Evolutionary conservation across 1,284 basidiomycete genomes (phyloP), one percentile per base, ranked within the genome.

Genomic region (Xerocomus minutiporus): DNA sequence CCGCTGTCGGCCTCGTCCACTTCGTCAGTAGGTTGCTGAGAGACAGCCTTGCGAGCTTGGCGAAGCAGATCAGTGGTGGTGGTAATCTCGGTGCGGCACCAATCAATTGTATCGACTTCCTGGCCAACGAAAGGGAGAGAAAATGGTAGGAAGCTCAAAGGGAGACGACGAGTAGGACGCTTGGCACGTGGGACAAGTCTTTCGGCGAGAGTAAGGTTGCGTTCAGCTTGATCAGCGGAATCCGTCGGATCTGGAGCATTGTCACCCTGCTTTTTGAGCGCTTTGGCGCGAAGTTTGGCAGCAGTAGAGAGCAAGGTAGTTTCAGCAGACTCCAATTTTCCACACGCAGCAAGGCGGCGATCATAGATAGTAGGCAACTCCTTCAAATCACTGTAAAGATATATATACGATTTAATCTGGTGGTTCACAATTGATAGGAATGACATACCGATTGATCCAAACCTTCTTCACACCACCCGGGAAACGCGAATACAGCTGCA

Each of bases 81-180:
- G 5, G 74, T 70, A 48, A 93, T 84, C 63, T 91, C 83, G 31
- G 78, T 71, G 32, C 93, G 82, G 45, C 86, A 85, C 93, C 94
- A 98, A 2, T 93, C 84, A 65, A 99, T 93, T 1, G 86, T 80
- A 72, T 99, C 96, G 4, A 95, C 91, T 71, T 96, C 92, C 67
- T 92, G 71, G 3, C 88, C 88, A 8, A 79, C 74, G 42, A 89
- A 82, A 23, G 88, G 84, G 0, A 87, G 69, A 1, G 75, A 70
- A 58, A 85, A 81, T 0, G 84, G 84, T 39, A 79, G 65, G 76
- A 73, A 85, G 11, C 70, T 65, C 44, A 67, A 61, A 50, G 75
- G 75, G 23, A 97, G 81, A 50, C 88, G 86, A 69, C 91, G 91
- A 0, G 83, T 84, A 0, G 96, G 96, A 2, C 95, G 81, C 59